Evolutionary conservation across 768 basidiomycete genomes (phyloP).

Genomic region (Suillus occidentalis): DNA sequence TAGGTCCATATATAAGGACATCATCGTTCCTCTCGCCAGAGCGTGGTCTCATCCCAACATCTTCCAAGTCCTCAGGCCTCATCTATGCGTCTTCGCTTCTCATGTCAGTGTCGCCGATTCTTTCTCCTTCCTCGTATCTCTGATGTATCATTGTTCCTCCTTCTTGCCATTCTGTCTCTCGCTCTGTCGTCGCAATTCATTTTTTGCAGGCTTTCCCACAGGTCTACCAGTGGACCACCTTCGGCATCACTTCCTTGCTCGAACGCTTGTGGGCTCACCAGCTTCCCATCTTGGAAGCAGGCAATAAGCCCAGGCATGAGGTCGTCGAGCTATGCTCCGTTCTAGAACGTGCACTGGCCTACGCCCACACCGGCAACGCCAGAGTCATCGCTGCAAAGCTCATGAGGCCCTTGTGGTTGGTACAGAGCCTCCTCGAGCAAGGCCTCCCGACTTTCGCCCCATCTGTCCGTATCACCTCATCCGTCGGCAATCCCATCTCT

Average conservation of each 20-base stretch:
- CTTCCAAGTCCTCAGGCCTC: neutral
- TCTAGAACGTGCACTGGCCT: neutral
- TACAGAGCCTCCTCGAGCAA: neutral
- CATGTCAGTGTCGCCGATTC: too few species aligned
- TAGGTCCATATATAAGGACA: neutral
- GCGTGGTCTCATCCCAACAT: neutral
- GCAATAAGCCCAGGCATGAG: neutral
- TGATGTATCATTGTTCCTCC: too few species aligned
- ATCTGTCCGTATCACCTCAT: neutral
- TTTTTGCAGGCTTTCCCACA: neutral
- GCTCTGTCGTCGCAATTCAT: too few species aligned
- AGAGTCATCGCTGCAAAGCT: neutral
- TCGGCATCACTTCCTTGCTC: neutral
- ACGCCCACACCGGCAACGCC: neutral
- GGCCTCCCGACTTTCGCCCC: neutral
- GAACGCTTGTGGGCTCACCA: neutral
- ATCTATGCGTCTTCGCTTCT: neutral
- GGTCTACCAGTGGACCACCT: slow-evolving; percentile 2
- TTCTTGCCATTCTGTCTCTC: too few species aligned
- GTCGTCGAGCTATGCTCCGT: neutral
- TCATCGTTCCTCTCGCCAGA: neutral
- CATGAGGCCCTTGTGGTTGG: neutral
- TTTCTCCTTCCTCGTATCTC: too few species aligned
- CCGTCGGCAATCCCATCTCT: neutral
- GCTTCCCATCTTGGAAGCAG: neutral